phyloP scores from a whole-genome alignment of 257 asterid genomes.

The Jasminum sambac region DNA sequence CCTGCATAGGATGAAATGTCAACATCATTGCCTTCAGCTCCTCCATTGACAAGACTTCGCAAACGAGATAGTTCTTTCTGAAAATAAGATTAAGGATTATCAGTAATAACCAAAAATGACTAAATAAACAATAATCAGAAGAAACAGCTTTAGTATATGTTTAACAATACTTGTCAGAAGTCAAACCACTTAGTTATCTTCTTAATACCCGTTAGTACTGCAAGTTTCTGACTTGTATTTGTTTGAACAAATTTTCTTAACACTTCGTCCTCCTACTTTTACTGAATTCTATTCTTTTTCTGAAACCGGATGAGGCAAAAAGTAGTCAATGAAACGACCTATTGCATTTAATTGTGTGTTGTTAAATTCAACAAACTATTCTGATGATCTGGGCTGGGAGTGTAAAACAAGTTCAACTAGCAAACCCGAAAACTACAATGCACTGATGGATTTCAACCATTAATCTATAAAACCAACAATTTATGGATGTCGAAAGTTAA shows the following conservation, averaged over 20 bases:
- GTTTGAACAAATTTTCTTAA: too few species aligned
- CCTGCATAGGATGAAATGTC: constrained; percentile 62
- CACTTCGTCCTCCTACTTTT: too few species aligned
- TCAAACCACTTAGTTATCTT: too few species aligned
- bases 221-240: too few species aligned
- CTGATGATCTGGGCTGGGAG: neutral
- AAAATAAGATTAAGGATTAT: constrained; percentile 21
- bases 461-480: neutral
- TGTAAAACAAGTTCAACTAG: constrained; percentile 6
- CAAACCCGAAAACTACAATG: neutral
- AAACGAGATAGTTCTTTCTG: constrained; percentile 76
- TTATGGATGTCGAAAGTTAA: neutral
- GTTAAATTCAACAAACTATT: neutral
- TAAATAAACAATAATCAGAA: constrained; percentile 16
- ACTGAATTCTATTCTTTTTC: neutral
- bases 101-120: constrained; percentile 19
- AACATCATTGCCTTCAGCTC: constrained; percentile 58
- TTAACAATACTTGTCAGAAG: too few species aligned
- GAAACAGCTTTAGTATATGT: neutral
- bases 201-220: too few species aligned
- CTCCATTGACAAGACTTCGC: constrained; percentile 65
- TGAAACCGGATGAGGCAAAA: neutral
- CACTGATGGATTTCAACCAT: constrained; percentile 1
- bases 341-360: neutral
- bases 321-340: neutral